Base-by-base conservation (phyloP, 306 rosid species). In the Rosa rugosa region DNA sequence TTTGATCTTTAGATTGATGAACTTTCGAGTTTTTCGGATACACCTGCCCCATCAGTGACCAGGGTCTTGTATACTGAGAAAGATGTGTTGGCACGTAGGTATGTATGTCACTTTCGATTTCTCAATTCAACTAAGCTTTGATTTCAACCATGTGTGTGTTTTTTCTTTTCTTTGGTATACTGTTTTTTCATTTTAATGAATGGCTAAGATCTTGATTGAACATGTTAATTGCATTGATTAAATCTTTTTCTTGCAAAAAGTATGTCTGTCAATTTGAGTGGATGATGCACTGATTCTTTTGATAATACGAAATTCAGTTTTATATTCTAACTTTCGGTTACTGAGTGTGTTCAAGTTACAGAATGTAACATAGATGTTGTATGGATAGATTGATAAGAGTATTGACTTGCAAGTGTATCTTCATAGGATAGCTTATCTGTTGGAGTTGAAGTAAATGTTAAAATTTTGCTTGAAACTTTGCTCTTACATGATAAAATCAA, bases 21-120 rank as follows among this genome's bases (percentile, higher is more conserved):
- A 73, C 97, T 95, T 51, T 83, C 98, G 11, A 81, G 88, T 31
- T 89, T 90, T 76, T 95, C 99, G 71, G 95, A 92, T 74, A 81
- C 97, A 46, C 91, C 97, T 75, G 86, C 94, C 76, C 99, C 99
- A 51, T 93, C 99, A 77, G 99, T 95, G 11, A 91, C 99, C 57
- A 87, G 99, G 86, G 80, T 92, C 77, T 88, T 95, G 82, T 95
- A 84, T 82, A 86, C 91, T 62, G 89, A 95, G 34, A 91, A 92
- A 82, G 99, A 95, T 87, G 91, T 95, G 17, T 76, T 86, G 84
- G 98, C 92, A 4, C 95, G 99, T 76, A 86, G 94, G 98, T 85
- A 75, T 38, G 67, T 66, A 54, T 71, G 69, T 47, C 22, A 34
- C 56, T 9, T 51, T 77, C 5, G 13, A 13, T 13, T 3, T 64